Evolutionary conservation across 2,329 filamentous ascomycete genomes (phyloP), one percentile per base, ranked within the genome.

Genomic region (Penicillium sclerotigenum): DNA sequence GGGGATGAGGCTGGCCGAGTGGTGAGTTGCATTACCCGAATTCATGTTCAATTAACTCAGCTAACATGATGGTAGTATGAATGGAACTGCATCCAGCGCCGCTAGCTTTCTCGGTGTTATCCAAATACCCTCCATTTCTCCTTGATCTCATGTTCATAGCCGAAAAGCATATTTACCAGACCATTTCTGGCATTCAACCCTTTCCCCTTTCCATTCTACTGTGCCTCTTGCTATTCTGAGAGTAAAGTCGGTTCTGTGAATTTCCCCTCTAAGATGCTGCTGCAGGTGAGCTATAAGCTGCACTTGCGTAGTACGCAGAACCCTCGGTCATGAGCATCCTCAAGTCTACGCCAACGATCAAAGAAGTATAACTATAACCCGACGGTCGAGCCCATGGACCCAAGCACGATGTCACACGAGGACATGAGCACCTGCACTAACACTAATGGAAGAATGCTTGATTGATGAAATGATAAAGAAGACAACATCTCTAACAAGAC

Each of bases 1-100:
- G 94, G 93, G 3, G 94, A 97, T 76, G 94, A 97, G 61, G 88
- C 91, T 61, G 94, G 94, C 29, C 83, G 87, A 79, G 93, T 99
- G 74, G 90, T 94, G 70, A 83, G 87, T 55, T 38, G 47, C 22
- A 28, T 16, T 24, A 9, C 10, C 18, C 9, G 22, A 34, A 14
- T 40, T 9, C 11, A 16, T 33, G n/a, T 43, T 26, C 18, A 47
- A 33, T 18, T 31, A 33, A 28, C 36, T 18, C 33, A 36, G 50
- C 69, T 69, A 59, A 72, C 53, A 14, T 40, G 16, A 34, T 18
- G 18, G 29, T 65, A 83, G 81, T 83, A 82, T 64, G 80, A 83
- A 70, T 83, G 81, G 81, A 79, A 81, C 63, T 83, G 81, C 62
- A 77, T 83, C 41, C 79, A 80, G 59, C 74, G 79, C 29, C 77